A percentile compares a stretch with the other conserved stretches of the same genome.
Conservation (phyloP, 2,329 filamentous ascomycete genomes). For the Dactylellina leptospora region DNA sequence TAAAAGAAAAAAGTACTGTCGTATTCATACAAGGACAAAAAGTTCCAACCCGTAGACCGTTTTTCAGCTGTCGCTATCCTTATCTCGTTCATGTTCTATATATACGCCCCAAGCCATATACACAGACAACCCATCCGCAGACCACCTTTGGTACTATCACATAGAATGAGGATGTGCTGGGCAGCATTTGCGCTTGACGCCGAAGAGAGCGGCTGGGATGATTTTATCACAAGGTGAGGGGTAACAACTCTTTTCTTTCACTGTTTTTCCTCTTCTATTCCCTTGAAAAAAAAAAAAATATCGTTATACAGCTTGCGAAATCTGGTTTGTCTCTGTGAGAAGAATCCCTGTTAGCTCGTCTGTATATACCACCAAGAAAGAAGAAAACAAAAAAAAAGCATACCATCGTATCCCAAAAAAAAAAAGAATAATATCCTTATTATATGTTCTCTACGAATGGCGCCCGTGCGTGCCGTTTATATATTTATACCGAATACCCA, state of each 20-base stretch:
- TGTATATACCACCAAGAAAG: slow-evolving; percentile 47
- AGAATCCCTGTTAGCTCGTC: slow-evolving; percentile 46
- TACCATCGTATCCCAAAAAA: neutral
- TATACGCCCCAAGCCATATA: slow-evolving; percentile 35
- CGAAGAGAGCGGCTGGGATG: slow-evolving; percentile 53
- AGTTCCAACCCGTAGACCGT: neutral
- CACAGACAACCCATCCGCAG: slow-evolving; percentile 47
- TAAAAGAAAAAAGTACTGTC: neutral
- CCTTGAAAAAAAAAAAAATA: no score
- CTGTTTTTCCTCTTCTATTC: slow-evolving; percentile 10
- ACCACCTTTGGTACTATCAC: slow-evolving; percentile 43
- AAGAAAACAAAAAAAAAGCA: slow-evolving; percentile 16
- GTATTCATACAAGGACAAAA: neutral
- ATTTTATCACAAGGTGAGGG: slow-evolving; percentile 48
- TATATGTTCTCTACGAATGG: slow-evolving; percentile 13
- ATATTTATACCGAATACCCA: slow-evolving; percentile 21
- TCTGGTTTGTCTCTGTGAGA: slow-evolving; percentile 19
- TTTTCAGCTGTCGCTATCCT: neutral
- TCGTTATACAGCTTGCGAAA: slow-evolving; percentile 26
- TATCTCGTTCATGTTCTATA: slow-evolving; percentile 40
- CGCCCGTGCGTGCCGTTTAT: slow-evolving; percentile 11
- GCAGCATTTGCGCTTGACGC: slow-evolving; percentile 52
- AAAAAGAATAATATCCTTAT: slow-evolving; percentile 53
- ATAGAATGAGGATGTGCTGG: slow-evolving; percentile 54
- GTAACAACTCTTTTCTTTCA: slow-evolving; percentile 25